A percentile compares a stretch with the other conserved stretches of the same genome.
Evolutionary conservation across 805 yeast species (phyloP).

Genomic region (Candida sonorensis): DNA sequence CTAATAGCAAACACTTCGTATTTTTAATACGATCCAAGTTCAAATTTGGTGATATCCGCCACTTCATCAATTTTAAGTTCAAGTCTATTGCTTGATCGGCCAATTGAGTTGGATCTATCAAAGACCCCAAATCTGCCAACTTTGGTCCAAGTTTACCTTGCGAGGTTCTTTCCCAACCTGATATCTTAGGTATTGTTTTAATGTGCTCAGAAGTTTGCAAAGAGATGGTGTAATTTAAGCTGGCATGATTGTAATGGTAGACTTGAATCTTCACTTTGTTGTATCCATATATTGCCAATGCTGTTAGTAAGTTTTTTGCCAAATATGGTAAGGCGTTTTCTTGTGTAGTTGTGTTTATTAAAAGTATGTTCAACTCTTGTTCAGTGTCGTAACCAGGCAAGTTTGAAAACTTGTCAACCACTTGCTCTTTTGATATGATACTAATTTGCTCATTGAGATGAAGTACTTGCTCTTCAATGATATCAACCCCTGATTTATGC

Average conservation of each 20-base stretch:
- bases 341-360: conserved; percentile 22
- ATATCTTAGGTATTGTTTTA: conserved; percentile 32
- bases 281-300: conserved; percentile 28
- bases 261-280: conserved; percentile 31
- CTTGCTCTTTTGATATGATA: conserved; percentile 6
- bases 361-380: conserved; percentile 10
- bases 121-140: conserved; percentile 70
- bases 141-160: conserved; percentile 75
- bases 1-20: conserved; percentile 70
- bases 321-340: conserved; percentile 14
- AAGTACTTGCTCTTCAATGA: background rate
- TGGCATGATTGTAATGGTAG: conserved; percentile 27
- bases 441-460: conserved; percentile 11
- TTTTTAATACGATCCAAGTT: conserved; percentile 58
- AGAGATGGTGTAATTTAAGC: conserved; percentile 22
- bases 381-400: conserved; percentile 5
- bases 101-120: conserved; percentile 73
- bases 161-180: conserved; percentile 89
- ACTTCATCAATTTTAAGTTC: conserved; percentile 87
- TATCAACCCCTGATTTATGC: conserved; percentile 1
- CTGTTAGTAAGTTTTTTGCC: conserved; percentile 20
- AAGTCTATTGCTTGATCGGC: conserved; percentile 92
- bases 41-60: conserved; percentile 86
- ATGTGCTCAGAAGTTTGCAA: conserved; percentile 13
- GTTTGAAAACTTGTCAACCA: conserved; percentile 5